phyloP scores from a whole-genome alignment of 2,329 filamentous ascomycete species.

The Cladophialophora chaetospira region DNA sequence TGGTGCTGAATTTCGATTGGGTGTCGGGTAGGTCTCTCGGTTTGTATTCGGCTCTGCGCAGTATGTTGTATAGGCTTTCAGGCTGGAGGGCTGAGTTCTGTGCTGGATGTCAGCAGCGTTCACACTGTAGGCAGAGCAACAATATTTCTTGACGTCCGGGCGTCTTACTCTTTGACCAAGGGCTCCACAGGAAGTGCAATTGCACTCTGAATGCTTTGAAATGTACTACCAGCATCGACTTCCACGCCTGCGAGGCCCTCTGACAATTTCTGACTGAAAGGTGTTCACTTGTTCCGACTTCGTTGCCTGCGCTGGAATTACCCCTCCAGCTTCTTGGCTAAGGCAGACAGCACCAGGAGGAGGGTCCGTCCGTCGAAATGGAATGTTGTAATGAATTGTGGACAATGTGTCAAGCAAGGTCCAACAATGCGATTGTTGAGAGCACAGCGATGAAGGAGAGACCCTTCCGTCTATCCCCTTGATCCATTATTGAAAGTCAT shows the following conservation, averaged over 20 bases:
- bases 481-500: constrained; percentile 20
- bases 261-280: background rate
- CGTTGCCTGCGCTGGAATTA: background rate
- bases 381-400: constrained; percentile 17
- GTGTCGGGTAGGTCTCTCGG: background rate
- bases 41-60: background rate
- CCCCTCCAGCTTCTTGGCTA: background rate
- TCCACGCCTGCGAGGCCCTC: background rate
- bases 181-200: constrained; percentile 18
- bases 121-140: constrained; percentile 20
- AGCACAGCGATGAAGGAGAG: background rate
- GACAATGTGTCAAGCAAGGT: constrained; percentile 10
- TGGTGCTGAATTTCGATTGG: too few relatives aligned
- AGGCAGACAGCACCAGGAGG: background rate
- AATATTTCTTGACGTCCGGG: constrained; percentile 13
- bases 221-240: background rate
- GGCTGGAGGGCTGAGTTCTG: too few relatives aligned
- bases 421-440: constrained; percentile 4
- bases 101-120: constrained; percentile 12
- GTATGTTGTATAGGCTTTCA: background rate
- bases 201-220: constrained; percentile 5
- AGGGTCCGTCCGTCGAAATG: constrained; percentile 17
- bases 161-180: constrained; percentile 13
- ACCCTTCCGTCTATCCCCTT: constrained; percentile 19
- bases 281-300: background rate